Conservation (phyloP, 2,329 filamentous ascomycete genomes). For the Gremmenia infestans region DNA sequence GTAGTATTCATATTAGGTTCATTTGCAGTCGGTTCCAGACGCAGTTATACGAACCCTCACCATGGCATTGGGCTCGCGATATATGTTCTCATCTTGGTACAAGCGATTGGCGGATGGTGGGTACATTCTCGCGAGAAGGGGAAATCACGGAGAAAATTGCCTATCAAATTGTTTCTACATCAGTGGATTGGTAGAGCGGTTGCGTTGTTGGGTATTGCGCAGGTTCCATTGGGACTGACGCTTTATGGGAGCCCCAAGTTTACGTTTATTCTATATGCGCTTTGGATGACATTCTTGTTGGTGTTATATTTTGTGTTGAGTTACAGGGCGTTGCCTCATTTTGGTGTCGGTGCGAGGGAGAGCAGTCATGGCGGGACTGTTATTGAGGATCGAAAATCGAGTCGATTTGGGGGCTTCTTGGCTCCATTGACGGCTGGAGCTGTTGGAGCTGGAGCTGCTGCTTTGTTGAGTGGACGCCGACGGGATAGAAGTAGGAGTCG, state of each 20-base stretch:
- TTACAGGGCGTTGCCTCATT: slow-evolving; percentile 57
- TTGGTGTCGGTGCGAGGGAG: slow-evolving; percentile 31
- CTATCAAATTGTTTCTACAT: slow-evolving; percentile 51
- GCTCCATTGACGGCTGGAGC: slow-evolving; percentile 52
- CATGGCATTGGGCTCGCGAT: slow-evolving; percentile 79
- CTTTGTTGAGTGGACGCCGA: slow-evolving; percentile 41
- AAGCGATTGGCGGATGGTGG: slow-evolving; percentile 64
- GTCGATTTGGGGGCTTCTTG: slow-evolving; percentile 43
- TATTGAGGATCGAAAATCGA: slow-evolving; percentile 40
- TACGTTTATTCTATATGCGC: slow-evolving; percentile 78
- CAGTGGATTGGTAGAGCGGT: slow-evolving; percentile 80
- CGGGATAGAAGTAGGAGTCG: slow-evolving; percentile 25
- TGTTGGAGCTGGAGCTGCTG: slow-evolving; percentile 52
- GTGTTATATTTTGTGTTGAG: slow-evolving; percentile 75
- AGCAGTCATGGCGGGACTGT: slow-evolving; percentile 41
- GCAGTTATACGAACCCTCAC: slow-evolving; percentile 74
- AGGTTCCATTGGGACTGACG: slow-evolving; percentile 83
- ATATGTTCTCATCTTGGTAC: slow-evolving; percentile 66
- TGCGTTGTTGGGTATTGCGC: slow-evolving; percentile 75
- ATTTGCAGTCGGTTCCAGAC: slow-evolving; percentile 68
- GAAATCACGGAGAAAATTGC: slow-evolving; percentile 41
- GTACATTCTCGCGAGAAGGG: slow-evolving; percentile 40
- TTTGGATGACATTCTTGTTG: slow-evolving; percentile 71
- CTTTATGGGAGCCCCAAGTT: slow-evolving; percentile 85
- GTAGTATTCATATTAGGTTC: slow-evolving; percentile 71